These are phyloP conservation scores for Hypoxylon sp. DNA, from an alignment of 2,329 filamentous ascomycete species.

Conservation along the genomic window DNA sequence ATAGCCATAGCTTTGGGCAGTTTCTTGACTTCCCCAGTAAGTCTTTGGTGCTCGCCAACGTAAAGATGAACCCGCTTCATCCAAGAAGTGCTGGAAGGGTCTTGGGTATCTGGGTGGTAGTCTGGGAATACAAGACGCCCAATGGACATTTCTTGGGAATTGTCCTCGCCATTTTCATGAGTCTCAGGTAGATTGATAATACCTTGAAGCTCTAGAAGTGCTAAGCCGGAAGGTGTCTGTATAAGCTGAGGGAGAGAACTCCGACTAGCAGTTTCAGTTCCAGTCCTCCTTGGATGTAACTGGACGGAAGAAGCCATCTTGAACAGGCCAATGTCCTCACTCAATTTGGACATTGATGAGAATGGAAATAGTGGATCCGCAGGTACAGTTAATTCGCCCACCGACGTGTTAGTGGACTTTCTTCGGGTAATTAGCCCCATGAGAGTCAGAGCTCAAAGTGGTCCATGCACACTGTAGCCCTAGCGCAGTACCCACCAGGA, in stretches of 20 bases:
- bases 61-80: conserved; percentile 93
- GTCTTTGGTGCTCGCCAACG: conserved; percentile 87
- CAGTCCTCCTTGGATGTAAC: conserved; percentile 59
- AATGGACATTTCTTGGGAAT: conserved; percentile 65
- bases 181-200: conserved; percentile 80
- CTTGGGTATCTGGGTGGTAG: conserved; percentile 69
- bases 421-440: conserved; percentile 35
- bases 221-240: conserved; percentile 89
- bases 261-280: conserved; percentile 39
- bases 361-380: conserved; percentile 13
- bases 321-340: conserved; percentile 6
- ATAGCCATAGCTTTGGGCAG: conserved; percentile 83
- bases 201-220: conserved; percentile 92
- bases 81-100: conserved; percentile 76
- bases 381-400: conserved; percentile 17
- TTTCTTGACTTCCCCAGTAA: conserved; percentile 93
- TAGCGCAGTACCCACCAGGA: conserved; percentile 47
- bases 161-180: conserved; percentile 54
- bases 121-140: conserved; percentile 85
- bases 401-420: conserved; percentile 34
- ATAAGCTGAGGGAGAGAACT: conserved; percentile 83
- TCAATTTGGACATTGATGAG: conserved; percentile 3
- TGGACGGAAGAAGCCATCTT: conserved; percentile 56
- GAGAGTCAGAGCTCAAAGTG: conserved; percentile 24
- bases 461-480: conserved; percentile 49